Conservation (phyloP, 1,284 basidiomycete genomes). For the Tilletia indica region DNA sequence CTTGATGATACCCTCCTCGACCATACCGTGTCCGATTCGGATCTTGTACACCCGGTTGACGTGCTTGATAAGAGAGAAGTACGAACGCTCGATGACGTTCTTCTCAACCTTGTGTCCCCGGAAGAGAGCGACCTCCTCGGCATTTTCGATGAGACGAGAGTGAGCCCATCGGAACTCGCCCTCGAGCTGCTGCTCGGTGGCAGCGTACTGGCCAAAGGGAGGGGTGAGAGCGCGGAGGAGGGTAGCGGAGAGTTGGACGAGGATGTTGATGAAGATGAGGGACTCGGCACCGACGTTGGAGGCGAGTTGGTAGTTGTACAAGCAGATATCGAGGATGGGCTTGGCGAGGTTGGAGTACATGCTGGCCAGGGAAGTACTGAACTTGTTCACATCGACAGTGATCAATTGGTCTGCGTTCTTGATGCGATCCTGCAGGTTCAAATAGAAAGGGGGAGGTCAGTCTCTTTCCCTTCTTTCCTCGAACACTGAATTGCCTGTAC, state of each 20-base stretch:
- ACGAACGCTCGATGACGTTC: constrained; percentile 85
- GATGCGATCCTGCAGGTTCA: constrained; percentile 67
- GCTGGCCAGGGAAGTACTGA: constrained; percentile 84
- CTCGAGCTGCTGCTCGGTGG: constrained; percentile 68
- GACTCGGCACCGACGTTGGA: constrained; percentile 93
- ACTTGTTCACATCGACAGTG: constrained; percentile 90
- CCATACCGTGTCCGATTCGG: constrained; percentile 83
- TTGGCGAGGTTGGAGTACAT: constrained; percentile 72
- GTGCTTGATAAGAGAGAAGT: constrained; percentile 82
- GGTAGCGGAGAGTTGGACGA: constrained; percentile 66
- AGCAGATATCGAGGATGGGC: constrained; percentile 81
- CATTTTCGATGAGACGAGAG: constrained; percentile 85
- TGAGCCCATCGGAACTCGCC: constrained; percentile 86
- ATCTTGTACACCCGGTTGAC: constrained; percentile 78
- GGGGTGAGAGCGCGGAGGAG: constrained; percentile 65
- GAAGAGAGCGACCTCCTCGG: constrained; percentile 90
- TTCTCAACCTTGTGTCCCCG: constrained; percentile 89
- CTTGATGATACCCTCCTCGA: constrained; percentile 83
- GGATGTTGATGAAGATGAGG: constrained; percentile 75
- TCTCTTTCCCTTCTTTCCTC: no score
- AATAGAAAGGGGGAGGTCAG: constrained; percentile 63
- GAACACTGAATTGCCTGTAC: neutral
- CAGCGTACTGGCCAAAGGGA: constrained; percentile 88
- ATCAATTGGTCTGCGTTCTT: constrained; percentile 98
- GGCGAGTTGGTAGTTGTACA: constrained; percentile 95